These are phyloP conservation scores for Tylopilus sp. DNA, from an alignment of 768 basidiomycete species.

Conservation along the genomic window DNA sequence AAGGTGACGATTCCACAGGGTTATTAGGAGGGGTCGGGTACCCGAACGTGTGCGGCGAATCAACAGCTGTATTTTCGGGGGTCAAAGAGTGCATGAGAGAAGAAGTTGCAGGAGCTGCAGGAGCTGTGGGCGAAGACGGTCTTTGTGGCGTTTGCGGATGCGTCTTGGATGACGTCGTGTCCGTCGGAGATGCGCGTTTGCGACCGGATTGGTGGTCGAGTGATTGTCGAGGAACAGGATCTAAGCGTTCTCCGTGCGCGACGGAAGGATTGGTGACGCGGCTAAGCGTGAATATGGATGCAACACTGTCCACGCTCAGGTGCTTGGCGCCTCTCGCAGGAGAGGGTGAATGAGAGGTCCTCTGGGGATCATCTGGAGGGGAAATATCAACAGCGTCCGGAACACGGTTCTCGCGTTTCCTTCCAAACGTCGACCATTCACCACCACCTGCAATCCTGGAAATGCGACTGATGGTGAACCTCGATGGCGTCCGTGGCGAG, in stretches of 20 bases:
- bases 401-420: slow-evolving; percentile 16
- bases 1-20: slow-evolving; percentile 24
- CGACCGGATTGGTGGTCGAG: slow-evolving; percentile 17
- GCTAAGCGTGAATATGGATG: slow-evolving; percentile 19
- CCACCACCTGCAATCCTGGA: slow-evolving; percentile 20
- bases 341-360: slow-evolving; percentile 18
- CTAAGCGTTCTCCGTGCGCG: slow-evolving; percentile 7
- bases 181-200: slow-evolving; percentile 30
- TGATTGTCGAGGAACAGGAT: slow-evolving; percentile 19
- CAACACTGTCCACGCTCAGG: slow-evolving; percentile 14
- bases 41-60: slow-evolving; percentile 44
- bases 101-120: slow-evolving; percentile 10
- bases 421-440: slow-evolving; percentile 38
- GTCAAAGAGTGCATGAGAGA: slow-evolving; percentile 25
- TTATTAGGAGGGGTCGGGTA: slow-evolving; percentile 33
- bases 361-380: slow-evolving; percentile 9
- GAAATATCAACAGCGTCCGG: slow-evolving; percentile 14
- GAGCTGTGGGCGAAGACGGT: slow-evolving; percentile 19
- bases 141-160: slow-evolving; percentile 26
- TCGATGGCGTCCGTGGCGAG: slow-evolving; percentile 11
- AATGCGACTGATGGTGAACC: slow-evolving; percentile 11
- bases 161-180: slow-evolving; percentile 26
- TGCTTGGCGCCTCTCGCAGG: slow-evolving; percentile 16
- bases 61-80: slow-evolving; percentile 21
- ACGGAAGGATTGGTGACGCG: slow-evolving; percentile 13